Percentiles rank a stretch among this genome's conserved stretches.
These are phyloP conservation scores for Emmonsia crescens DNA, from an alignment of 2,329 filamentous ascomycete genomes.

Conservation along the genomic window DNA sequence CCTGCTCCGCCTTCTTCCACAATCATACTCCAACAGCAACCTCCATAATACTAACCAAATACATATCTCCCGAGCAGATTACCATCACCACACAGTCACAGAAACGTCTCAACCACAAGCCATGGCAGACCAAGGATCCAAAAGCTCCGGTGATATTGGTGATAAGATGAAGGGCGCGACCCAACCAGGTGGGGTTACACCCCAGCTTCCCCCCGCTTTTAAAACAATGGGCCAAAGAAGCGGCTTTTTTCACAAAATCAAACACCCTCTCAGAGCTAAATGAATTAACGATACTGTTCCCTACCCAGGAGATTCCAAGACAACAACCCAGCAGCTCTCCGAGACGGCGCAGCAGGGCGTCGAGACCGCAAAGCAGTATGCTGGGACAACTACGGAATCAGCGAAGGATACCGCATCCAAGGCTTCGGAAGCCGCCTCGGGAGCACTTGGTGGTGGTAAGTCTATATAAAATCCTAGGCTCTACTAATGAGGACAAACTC, in stretches of 20 bases:
- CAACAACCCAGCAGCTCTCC: slow-evolving; percentile 12
- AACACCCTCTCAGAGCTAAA: not conserved
- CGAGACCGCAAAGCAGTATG: slow-evolving; percentile 9
- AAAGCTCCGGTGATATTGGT: not conserved
- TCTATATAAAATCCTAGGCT: not conserved
- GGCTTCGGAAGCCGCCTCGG: not conserved
- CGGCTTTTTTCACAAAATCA: not conserved
- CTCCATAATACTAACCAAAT: not conserved
- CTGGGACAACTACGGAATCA: slow-evolving; percentile 4
- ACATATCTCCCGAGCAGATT: not conserved
- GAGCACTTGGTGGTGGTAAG: slow-evolving; percentile 5
- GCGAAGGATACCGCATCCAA: slow-evolving; percentile 12
- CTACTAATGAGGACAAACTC: not conserved
- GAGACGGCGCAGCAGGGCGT: slow-evolving; percentile 8
- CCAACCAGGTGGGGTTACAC: not conserved
- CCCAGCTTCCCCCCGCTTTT: not conserved
- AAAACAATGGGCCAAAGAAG: not conserved
- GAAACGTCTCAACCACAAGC: not conserved
- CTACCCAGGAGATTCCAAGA: slow-evolving; percentile 12
- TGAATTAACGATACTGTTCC: not conserved
- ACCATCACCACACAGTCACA: not conserved
- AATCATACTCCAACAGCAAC: not conserved
- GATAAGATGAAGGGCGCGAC: not conserved
- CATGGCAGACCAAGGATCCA: slow-evolving; percentile 1
- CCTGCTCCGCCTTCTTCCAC: not conserved